Base-by-base conservation (phyloP, 2,329 filamentous ascomycete genomes). In the Fusarium algeriense region DNA sequence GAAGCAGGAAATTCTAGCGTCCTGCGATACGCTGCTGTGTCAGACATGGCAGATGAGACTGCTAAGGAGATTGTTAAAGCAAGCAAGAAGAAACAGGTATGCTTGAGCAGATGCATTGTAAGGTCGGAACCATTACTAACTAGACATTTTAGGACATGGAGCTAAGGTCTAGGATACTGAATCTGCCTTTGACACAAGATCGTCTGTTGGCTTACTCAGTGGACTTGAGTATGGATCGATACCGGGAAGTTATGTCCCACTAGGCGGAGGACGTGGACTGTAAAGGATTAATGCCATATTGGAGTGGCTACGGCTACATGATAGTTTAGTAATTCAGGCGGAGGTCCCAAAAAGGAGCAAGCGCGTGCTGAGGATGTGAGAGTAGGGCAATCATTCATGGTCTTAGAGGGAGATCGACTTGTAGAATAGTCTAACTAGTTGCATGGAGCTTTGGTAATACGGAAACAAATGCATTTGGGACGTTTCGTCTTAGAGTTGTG, bases 31-130 rank as follows among this genome's bases (percentile, higher is more conserved):
- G 93, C 95, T 44, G 93, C 94, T 0, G 86, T 95, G 58, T 90
- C 91, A 70, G 94, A 97, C 77, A 97, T 97, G 87, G 92, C 91
- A 49, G 89, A 89, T 57, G 86, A 90, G 48, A 89, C 95, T 65
- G 92, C 92, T 13, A 87, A 88, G 68, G 87, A 90, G 78, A 88
- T 92, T 64, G 83, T 90, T 58, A 85, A 85, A 62, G 73, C 83
- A 68, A 81, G 82, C 52, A 87, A 87, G 76, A 85, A 86, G 75
- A 88, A 87, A 72, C 85, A 88, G 79, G 89, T 91, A 80, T 79
- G 86, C 81, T 44, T 50, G 26, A 40, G 20, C 11, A 19, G 12
- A 35, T 37, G 12, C 17, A 20, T 32, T 41, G 19, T n/a, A 10
- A n/a, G 13, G 6, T 7, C 20, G 20, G 57, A 46, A 37, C n/a